phyloP scores from a whole-genome alignment of 495 filamentous ascomycete species.

The Durotheca rogersii region DNA sequence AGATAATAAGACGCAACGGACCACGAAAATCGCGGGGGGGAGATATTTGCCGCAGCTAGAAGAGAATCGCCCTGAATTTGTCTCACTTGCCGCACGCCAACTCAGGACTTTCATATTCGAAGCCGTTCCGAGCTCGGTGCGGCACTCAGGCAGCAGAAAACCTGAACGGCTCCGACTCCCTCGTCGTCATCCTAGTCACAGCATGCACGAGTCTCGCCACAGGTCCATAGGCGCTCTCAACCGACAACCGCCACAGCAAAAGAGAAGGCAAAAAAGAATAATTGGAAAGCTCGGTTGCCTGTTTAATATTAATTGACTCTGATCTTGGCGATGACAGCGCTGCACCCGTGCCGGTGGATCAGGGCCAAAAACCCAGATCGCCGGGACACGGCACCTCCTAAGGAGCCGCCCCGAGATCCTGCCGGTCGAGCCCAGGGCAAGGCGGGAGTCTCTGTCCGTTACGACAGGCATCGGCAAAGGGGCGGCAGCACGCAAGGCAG shows the following conservation, averaged over 20 bases:
- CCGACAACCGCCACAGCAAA: constrained; percentile 28
- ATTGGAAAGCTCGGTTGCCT: too few relatives aligned
- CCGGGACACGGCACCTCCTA: constrained; percentile 17
- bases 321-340: constrained; percentile 21
- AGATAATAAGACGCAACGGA: too few relatives aligned
- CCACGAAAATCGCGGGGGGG: constrained; percentile 1
- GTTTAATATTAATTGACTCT: neutral
- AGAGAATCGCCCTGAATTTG: constrained; percentile 19
- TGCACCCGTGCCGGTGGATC: constrained; percentile 1
- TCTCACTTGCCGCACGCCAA: constrained; percentile 8
- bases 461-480: neutral
- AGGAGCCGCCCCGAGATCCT: constrained; percentile 29
- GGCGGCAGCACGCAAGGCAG: too few relatives aligned
- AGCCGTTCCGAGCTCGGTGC: constrained; percentile 1
- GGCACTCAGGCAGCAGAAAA: constrained; percentile 2
- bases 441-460: neutral
- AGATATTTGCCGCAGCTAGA: neutral
- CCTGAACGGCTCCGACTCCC: constrained; percentile 6
- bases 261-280: constrained; percentile 16
- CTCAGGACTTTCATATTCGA: constrained; percentile 4
- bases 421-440: neutral
- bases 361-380: constrained; percentile 10
- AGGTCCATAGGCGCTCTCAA: too few relatives aligned
- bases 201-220: neutral
- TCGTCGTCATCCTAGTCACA: constrained; percentile 3